Conservation (phyloP, 345 rosid genomes). For the Dipteronia dyeriana region DNA sequence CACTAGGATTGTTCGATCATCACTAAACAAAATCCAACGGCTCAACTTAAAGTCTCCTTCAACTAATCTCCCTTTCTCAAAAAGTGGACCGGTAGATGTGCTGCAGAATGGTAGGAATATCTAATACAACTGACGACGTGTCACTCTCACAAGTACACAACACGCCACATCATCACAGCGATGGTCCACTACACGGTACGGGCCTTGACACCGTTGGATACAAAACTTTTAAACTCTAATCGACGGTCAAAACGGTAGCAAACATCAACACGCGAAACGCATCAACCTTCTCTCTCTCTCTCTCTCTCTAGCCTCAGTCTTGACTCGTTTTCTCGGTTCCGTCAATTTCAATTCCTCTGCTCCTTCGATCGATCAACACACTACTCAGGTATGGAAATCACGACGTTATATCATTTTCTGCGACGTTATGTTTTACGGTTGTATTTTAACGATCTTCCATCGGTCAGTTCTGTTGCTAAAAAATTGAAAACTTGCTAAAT, state of each 20-base stretch:
- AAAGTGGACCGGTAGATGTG: conserved; percentile 10
- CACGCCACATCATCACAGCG: not conserved
- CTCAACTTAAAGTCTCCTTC: not conserved
- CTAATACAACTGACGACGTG: not conserved
- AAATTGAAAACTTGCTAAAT: not conserved
- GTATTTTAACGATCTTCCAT: too few species aligned
- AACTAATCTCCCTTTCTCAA: not conserved
- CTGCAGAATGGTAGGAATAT: not conserved
- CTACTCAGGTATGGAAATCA: not conserved
- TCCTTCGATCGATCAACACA: not conserved
- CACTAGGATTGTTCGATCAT: not conserved
- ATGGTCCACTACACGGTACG: not conserved
- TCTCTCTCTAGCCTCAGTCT: not conserved
- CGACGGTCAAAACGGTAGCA: conserved; percentile 5
- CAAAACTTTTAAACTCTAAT: not conserved
- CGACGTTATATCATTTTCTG: too few species aligned
- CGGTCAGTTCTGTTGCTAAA: too few species aligned
- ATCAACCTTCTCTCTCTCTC: too few species aligned
- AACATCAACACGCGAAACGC: not conserved
- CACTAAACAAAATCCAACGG: not conserved
- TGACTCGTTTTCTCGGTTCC: not conserved
- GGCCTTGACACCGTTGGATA: not conserved
- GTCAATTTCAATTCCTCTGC: not conserved
- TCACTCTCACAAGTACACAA: not conserved
- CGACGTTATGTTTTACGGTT: too few species aligned